Base-by-base conservation (phyloP, 108 stramenopile species). In the Cyclotella distinguenda region DNA sequence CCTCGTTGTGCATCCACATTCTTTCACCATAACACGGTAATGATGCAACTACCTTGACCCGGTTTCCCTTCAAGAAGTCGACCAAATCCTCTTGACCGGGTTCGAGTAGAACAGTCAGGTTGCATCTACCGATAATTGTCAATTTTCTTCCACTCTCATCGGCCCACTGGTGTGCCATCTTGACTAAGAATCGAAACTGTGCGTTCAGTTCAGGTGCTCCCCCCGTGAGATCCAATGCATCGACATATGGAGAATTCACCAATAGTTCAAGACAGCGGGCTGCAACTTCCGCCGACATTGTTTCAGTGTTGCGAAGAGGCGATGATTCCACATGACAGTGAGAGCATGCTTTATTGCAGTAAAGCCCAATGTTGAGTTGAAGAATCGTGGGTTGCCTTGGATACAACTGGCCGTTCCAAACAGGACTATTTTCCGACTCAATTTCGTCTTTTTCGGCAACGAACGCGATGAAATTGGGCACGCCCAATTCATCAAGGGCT, bases 1-100 rank as follows among this genome's bases (percentile, higher is more conserved):
- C 98, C 98, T 16, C 98, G 90, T 64, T 99, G 98, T 49, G 86
- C 82, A 60, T 98, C 86, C 11, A 98, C 97, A 70, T 98, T 98
- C 19, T 79, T 38, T 80, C 87, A 12, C 86, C 86, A 67, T 98
- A 98, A 74, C 97, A 98, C 4, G 97, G 97, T 30, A 98, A 61
- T 32, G 82, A 85, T 1, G 96, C 96, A 43, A 98, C 83, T 59
- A 98, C 84, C 18, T 83, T 88, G 6, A 95, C 97, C 48, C 72
- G 61, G 66, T 98, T 78, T 31, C 90, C 82, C 22, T 93, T 94
- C 19, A 98, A 68, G 64, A 98, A 98, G 8, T 91, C 89, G 0
- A 96, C 86, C 47, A 98, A 68, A 70, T 97, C 96, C 38, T 90
- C 90, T 63, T 97, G 96, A 13, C 83, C 91, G 0, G 98, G 98